Conservation (phyloP, 2,329 filamentous ascomycete genomes). For the Xylariaceae sp. region DNA sequence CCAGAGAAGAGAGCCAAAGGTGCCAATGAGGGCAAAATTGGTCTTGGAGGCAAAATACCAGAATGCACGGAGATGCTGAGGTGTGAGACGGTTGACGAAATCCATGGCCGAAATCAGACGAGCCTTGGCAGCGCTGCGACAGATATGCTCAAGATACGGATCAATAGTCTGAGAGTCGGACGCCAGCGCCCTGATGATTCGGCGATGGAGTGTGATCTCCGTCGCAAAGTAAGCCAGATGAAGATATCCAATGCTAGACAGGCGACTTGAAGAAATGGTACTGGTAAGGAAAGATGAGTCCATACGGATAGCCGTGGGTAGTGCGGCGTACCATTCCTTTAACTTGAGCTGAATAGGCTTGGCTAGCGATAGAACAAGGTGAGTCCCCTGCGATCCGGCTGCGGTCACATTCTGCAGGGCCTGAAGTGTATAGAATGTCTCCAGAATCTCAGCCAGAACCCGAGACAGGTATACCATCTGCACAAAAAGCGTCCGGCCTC, state of each 20-base stretch:
- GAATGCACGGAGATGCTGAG: slow-evolving; percentile 85
- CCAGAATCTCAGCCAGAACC: slow-evolving; percentile 80
- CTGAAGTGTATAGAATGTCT: slow-evolving; percentile 81
- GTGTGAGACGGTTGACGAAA: slow-evolving; percentile 91
- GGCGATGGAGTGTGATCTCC: slow-evolving; percentile 90
- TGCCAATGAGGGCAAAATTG: slow-evolving; percentile 94
- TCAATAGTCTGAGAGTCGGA: slow-evolving; percentile 61
- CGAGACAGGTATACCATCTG: slow-evolving; percentile 78
- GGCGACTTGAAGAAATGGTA: slow-evolving; percentile 50
- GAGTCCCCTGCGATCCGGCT: slow-evolving; percentile 73
- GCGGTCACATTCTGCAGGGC: slow-evolving; percentile 73
- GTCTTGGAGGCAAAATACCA: slow-evolving; percentile 90
- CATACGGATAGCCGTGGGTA: slow-evolving; percentile 71
- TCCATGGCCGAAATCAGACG: slow-evolving; percentile 96
- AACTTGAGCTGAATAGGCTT: slow-evolving; percentile 84
- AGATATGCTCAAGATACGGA: slow-evolving; percentile 87
- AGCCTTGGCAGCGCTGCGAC: slow-evolving; percentile 91
- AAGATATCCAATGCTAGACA: slow-evolving; percentile 75
- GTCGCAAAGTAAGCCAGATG: slow-evolving; percentile 93
- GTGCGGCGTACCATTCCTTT: slow-evolving; percentile 79
- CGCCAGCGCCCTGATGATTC: slow-evolving; percentile 83
- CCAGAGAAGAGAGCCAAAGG: slow-evolving; percentile 89
- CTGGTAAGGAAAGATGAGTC: slow-evolving; percentile 60
- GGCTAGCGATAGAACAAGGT: slow-evolving; percentile 74
- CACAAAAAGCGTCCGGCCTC: slow-evolving; percentile 73